phyloP scores from a whole-genome alignment of 2,329 filamentous ascomycete genomes.

The Thielaviopsis musarum region DNA sequence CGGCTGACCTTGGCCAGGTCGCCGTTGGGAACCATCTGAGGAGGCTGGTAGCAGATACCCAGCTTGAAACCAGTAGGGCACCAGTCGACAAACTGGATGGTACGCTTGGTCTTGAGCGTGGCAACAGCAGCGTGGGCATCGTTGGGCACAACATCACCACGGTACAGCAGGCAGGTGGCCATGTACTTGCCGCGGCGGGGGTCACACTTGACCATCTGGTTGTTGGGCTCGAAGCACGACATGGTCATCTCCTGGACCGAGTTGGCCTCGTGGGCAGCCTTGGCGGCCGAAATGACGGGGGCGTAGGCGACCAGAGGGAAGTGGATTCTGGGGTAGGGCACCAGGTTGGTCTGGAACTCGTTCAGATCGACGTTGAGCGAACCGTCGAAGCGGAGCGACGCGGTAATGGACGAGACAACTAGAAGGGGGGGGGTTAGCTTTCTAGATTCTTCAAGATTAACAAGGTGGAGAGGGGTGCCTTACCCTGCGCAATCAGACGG shows the following conservation, averaged over 20 bases:
- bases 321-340: conserved; percentile 97
- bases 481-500: conserved; percentile 93
- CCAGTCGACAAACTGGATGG: conserved; percentile 99
- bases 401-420: conserved; percentile 98
- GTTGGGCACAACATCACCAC: conserved; percentile 93
- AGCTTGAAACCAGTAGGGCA: conserved; percentile 99
- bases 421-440: conserved; percentile 17
- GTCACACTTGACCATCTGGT: conserved; percentile 99
- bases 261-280: conserved; percentile 96
- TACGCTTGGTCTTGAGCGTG: conserved; percentile 96
- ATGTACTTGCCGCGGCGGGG: conserved; percentile 99
- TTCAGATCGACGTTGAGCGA: conserved; percentile 98
- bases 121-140: conserved; percentile 86
- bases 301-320: conserved; percentile 97
- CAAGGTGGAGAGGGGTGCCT: neutral
- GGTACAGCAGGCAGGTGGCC: conserved; percentile 95
- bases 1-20: conserved; percentile 96
- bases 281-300: conserved; percentile 83
- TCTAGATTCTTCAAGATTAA: neutral
- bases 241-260: conserved; percentile 96
- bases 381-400: conserved; percentile 93
- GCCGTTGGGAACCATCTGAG: conserved; percentile 87
- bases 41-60: conserved; percentile 98
- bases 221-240: conserved; percentile 98
- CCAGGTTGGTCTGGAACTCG: conserved; percentile 99